Base-by-base conservation (phyloP, 306 rosid species). In the Quercus mongolica region DNA sequence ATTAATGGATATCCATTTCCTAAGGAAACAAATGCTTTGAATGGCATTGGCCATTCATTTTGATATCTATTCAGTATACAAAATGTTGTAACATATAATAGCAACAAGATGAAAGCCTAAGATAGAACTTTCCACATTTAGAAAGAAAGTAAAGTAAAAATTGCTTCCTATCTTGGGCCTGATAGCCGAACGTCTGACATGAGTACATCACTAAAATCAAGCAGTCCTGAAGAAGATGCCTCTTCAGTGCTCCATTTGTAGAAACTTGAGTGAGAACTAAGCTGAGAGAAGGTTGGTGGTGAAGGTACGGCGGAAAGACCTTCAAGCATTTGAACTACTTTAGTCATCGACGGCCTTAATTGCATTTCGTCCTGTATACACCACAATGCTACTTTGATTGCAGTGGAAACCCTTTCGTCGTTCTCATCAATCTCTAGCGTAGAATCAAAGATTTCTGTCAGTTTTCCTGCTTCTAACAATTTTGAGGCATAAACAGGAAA, bases 401-500 rank as follows among this genome's bases (percentile, higher is more conserved):
- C 81, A 23, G 61, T 64, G 38, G 63, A 75, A 56, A 82, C 80
- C 68, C 86, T 74, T 69, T 73, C 74, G 55, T 85, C 86, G 5
- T 76, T 77, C 69, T 87, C 94, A 74, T 87, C 83, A 31, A 86
- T 82, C 28, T 88, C 92, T 31, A 87, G 79, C 79, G 74, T 83
- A 56, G 84, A 52, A 38, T 90, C 95, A 80, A 90, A 56, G 56
- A 92, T 83, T 41, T 86, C 83, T 69, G 54, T 56, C 20, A 85
- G 41, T 78, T 87, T 90, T 12, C 86, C 85, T 79, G 88, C 88
- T 46, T 83, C 90, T 90, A 89, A 70, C 82, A 57, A 63, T 79
- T 28, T 82, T 0, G 52, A 69, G 14, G 77, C 81, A 64, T 79
- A 85, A 13, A 77, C 67, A 5, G 86, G 88, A 17, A 85, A 76